Base-by-base conservation (phyloP, 805 yeast species). In the Candida ulmi region DNA sequence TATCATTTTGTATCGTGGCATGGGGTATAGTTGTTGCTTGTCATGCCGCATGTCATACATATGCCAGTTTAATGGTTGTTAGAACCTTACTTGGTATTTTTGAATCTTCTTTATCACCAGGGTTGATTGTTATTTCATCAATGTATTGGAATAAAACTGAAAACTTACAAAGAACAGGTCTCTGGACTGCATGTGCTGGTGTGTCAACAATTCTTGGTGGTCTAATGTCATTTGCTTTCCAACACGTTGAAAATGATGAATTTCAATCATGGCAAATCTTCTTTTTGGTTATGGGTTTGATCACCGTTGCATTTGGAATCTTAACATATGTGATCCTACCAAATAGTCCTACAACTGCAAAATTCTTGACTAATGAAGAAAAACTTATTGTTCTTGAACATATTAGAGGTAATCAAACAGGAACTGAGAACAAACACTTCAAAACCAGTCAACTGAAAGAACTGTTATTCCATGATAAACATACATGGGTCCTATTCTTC, bases 201-300 rank as follows among this genome's bases (percentile, higher is more conserved):
- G 54, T 66, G 3, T 71, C 70, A 30, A 66, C 65, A 25, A 63
- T 71, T 9, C 50, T 71, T 24, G 75, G 76, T 42, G 74, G 75
- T 3, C 36, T 69, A 17, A 54, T 71, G 12, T 67, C 75, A 0
- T 76, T 68, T 57, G 79, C 69, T 0, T 78, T 78, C 53, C 78
- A 74, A 48, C 77, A 73, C 46, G 69, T 77, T 28, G 21, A 36
- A 17, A 63, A 62, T 23, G 62, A 66, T 12, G 38, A 41, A 3
- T 65, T 76, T 40, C 55, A 65, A 19, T 69, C 80, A n/a, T 78
- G 83, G 83, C 80, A 76, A 55, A 74, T 78, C 35, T 69, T 77
- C 59, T 78, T 76, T 54, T 50, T 78, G 15, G 68, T 74, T 4
- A 71, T 78, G 51, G 85, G 85, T 8, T 36, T 73, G 2, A 51